Base-by-base conservation (phyloP, 1,139 yeast genomes). In the Pneumocystis murina region DNA sequence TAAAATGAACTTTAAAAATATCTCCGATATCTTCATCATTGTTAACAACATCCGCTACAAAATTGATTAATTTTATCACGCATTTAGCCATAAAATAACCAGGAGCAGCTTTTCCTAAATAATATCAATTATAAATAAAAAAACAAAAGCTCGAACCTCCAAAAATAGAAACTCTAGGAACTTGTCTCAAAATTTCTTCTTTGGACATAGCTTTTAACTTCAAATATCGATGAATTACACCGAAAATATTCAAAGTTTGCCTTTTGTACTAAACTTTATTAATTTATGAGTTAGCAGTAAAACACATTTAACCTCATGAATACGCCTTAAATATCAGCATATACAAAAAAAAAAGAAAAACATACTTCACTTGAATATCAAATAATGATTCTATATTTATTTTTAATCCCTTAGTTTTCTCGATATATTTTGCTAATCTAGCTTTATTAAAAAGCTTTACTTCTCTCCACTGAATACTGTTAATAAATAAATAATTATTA, bases 41-140 rank as follows among this genome's bases (percentile, higher is more conserved):
- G 76, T 90, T 90, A 68, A 90, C 83, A 62, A 88, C 92, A 10
- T 82, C 83, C 43, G 89, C 86, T 57, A 89, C 96, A 65, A 86
- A 77, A 74, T 87, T 89, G 72, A 90, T 82, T 75, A 90, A 80
- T 75, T 89, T 89, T 73, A 90, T 90, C 71, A 91, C 87, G 65
- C 87, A 82, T 77, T 90, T 90, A 67, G 97, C 97, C 84, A 90
- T 87, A 78, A 87, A 90, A 75, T 90, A 91, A 68, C 97, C 97
- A 30, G 97, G 97, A 14, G 97, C 97, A 65, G 95, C 87, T 76
- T 90, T 90, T 73, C 97, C 33, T 48, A 48, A 24, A 48, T 17
- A n/a, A 41, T 48, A 48, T 24, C 28, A 48, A 48, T 10, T 10
- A 24, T 24, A 48, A 48, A 48, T 24, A 24, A 24, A 24, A 48